Evolutionary conservation across 1,284 basidiomycete species (phyloP).

Genomic region (Serendipita sp.): DNA sequence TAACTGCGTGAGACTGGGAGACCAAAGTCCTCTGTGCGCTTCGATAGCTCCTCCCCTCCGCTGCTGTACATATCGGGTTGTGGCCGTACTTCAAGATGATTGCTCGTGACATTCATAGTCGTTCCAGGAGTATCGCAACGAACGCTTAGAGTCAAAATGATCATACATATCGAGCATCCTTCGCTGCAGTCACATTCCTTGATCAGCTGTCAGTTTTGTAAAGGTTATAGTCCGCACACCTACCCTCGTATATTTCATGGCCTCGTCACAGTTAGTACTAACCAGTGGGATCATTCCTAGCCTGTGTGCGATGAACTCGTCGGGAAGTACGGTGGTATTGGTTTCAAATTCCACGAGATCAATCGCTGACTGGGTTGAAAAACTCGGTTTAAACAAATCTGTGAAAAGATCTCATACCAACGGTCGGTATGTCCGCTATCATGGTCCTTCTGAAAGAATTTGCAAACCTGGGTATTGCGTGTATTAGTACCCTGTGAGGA

Average conservation of each 20-base stretch:
- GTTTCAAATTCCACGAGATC: slow-evolving; percentile 89
- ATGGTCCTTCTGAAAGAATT: slow-evolving; percentile 81
- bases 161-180: slow-evolving; percentile 68
- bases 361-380: slow-evolving; percentile 49
- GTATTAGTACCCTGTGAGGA: neutral
- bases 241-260: slow-evolving; percentile 69
- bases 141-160: slow-evolving; percentile 60
- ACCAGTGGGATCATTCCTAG: slow-evolving; percentile 88
- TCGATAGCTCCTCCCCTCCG: slow-evolving; percentile 54
- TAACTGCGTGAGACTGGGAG: slow-evolving; percentile 72
- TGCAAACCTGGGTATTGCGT: slow-evolving; percentile 44
- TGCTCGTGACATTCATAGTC: slow-evolving; percentile 63
- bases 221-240: slow-evolving; percentile 18
- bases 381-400: neutral
- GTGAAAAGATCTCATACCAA: slow-evolving; percentile 32
- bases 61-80: slow-evolving; percentile 14
- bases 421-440: slow-evolving; percentile 90
- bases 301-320: slow-evolving; percentile 95
- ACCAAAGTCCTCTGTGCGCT: slow-evolving; percentile 68
- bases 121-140: slow-evolving; percentile 54
- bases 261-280: slow-evolving; percentile 73
- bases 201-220: slow-evolving; percentile 4
- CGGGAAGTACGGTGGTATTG: slow-evolving; percentile 89
- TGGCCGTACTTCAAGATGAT: slow-evolving; percentile 50
- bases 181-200: slow-evolving; percentile 78